Evolutionary conservation across 139 green algal species (phyloP), one percentile per base, ranked within the genome.

Genomic region (Edaphochlamys debaryana): DNA sequence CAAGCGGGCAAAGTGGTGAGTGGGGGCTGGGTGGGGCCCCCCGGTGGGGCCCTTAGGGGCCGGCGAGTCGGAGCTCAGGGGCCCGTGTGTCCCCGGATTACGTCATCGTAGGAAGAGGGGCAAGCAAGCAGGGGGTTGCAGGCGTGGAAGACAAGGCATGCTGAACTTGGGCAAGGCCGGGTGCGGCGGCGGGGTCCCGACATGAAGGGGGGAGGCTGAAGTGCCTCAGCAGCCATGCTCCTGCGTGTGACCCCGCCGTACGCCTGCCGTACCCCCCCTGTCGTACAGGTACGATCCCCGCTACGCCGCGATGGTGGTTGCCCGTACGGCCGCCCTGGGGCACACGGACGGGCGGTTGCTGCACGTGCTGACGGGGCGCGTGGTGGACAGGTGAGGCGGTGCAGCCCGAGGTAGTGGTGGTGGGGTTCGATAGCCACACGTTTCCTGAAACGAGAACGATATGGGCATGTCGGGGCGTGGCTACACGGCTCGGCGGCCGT

Each of bases 261-360:
- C n/a, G n/a, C n/a, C n/a, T n/a, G n/a, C n/a, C n/a, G n/a, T n/a
- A n/a, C n/a, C n/a, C n/a, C n/a, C n/a, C n/a, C 56, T 9, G 25
- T 11, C 27, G 38, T 4, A 19, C 63, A 82, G 76, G 76, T 82
- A 67, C 63, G 76, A 82, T 34, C 76, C 76, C 42, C 76, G 76
- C 62, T 36, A 82, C 42, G 62, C 76, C 1, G 76, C 76, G 11
- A 13, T 54, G 30, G 63, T 73, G 62, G 62, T 82, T 30, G 52
- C 45, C 19, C 40, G n/a, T n/a, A 82, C 62, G 17, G 62, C 76
- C 19, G n/a, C 76, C 20, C 63, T 82, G 42, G 32, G 76, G 0
- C 40, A 74, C 76, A 74, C 76, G 19, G 76, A 82, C 63, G 62
- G 32, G 0, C 76, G 42, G 62, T 30, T 82, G 76, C 76, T 82